Evolutionary conservation across 306 rosid species (phyloP).

Genomic region (Medicago arabica): DNA sequence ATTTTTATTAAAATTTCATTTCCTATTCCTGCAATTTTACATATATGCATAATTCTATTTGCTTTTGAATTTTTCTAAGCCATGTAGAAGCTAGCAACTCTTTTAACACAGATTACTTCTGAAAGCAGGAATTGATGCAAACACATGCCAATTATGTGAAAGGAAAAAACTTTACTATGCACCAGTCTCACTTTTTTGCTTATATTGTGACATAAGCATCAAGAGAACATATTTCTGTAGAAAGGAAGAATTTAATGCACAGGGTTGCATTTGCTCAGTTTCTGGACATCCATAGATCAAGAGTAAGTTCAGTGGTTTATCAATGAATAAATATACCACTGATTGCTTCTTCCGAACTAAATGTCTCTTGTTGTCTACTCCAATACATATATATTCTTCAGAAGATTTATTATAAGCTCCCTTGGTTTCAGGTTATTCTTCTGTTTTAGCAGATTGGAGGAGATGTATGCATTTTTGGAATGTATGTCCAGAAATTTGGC

Average conservation of each 20-base stretch:
- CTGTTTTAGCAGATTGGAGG: constrained; percentile 79
- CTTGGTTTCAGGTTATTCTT: constrained; percentile 61
- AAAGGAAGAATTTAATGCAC: constrained; percentile 40
- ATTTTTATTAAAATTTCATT: background rate
- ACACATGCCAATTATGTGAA: constrained; percentile 59
- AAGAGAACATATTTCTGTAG: constrained; percentile 48
- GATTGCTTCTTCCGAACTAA: background rate
- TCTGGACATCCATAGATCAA: constrained; percentile 56
- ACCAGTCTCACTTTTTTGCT: constrained; percentile 51
- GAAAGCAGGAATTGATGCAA: constrained; percentile 34
- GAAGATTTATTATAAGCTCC: background rate
- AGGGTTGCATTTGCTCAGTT: too few species aligned
- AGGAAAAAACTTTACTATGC: constrained; percentile 40
- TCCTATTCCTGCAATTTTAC: background rate
- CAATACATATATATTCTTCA: constrained; percentile 17
- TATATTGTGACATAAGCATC: constrained; percentile 47
- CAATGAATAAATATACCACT: background rate
- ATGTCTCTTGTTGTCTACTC: background rate
- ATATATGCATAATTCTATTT: constrained; percentile 10
- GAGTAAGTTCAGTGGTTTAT: constrained; percentile 48
- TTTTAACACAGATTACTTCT: background rate
- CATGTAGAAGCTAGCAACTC: too few species aligned
- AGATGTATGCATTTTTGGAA: constrained; percentile 63
- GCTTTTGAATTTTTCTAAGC: too few species aligned
- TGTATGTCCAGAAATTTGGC: constrained; percentile 78